phyloP scores from a whole-genome alignment of 2,329 filamentous ascomycete species.

The Pseudogymnoascus sp. region DNA sequence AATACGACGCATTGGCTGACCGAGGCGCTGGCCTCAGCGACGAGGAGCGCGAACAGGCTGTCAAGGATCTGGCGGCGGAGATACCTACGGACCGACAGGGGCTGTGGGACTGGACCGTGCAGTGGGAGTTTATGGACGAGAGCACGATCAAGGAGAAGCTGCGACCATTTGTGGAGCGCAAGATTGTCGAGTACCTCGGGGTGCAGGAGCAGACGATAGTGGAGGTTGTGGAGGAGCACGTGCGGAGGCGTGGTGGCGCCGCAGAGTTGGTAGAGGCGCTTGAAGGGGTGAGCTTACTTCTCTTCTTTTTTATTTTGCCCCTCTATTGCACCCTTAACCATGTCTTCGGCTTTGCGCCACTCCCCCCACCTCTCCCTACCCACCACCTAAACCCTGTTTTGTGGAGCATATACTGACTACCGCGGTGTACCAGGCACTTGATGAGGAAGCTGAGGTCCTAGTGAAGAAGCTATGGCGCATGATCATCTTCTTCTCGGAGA shows the following conservation, averaged over 20 bases:
- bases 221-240: slow-evolving; percentile 81
- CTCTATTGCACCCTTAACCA: slow-evolving; percentile 5
- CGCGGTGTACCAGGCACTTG: slow-evolving; percentile 57
- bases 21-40: slow-evolving; percentile 66
- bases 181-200: slow-evolving; percentile 92
- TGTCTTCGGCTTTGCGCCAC: slow-evolving; percentile 28
- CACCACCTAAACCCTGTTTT: slow-evolving; percentile 1
- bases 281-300: slow-evolving; percentile 57
- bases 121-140: slow-evolving; percentile 87
- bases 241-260: slow-evolving; percentile 68
- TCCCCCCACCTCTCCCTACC: slow-evolving; percentile 7
- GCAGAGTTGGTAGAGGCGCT: slow-evolving; percentile 76
- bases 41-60: slow-evolving; percentile 78
- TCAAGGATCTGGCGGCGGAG: slow-evolving; percentile 74
- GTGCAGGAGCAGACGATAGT: slow-evolving; percentile 95
- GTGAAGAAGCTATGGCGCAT: slow-evolving; percentile 98
- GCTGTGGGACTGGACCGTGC: slow-evolving; percentile 85
- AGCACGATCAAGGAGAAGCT: slow-evolving; percentile 76
- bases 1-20: slow-evolving; percentile 60
- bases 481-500: slow-evolving; percentile 96
- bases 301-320: slow-evolving; percentile 1
- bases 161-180: slow-evolving; percentile 93
- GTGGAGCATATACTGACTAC: slow-evolving; percentile 25
- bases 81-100: slow-evolving; percentile 83
- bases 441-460: slow-evolving; percentile 88